Base-by-base conservation (phyloP, 1,139 yeast species). In the Suhomyces choctaworum region DNA sequence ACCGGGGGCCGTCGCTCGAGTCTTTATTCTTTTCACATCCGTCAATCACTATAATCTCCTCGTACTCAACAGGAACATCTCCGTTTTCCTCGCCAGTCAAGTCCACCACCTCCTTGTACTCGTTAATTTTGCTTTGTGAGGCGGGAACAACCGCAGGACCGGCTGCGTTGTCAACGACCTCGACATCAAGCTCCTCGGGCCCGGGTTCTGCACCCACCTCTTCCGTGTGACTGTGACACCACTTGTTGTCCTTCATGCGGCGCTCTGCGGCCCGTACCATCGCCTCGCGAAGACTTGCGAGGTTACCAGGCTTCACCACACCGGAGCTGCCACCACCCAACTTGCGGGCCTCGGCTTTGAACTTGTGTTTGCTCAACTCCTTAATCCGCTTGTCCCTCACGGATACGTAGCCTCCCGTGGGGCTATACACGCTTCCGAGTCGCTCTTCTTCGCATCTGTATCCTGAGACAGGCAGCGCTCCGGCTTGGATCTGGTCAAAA, bases 261-360 rank as follows among this genome's bases (percentile, higher is more conserved):
- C 84, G 60, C 42, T 81, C 80, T 0, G 94, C 86, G 1, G 96
- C 95, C 38, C 68, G 70, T 5, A 80, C 63, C 30, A 82, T 77
- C 46, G 80, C 61, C 24, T 70, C 76, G 32, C 78, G 29, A 11
- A 39, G 31, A 3, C 12, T 31, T 13, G 32, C 22, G 7, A 30
- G 35, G 11, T 38, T 32, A 7, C 21, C 11, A 1, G 34, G 37
- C 12, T 37, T 37, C 11, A 31, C 19, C 2, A 35, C 25, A n/a
- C 40, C 29, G 5, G 11, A n/a, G 5, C 34, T 28, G 6, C 17
- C 22, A 1, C 34, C 37, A 1, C 76, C 74, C 28, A 69, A 45
- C 31, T 56, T 57, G 27, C 71, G 51, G 1, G 63, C 51, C 40
- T 71, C 78, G 1, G 70, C 51, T 31, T 62, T 66, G 40, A 57